Evolutionary conservation across 169 alveolate species (phyloP), one percentile per base, ranked within the genome.

Genomic region (Theileria equi): DNA sequence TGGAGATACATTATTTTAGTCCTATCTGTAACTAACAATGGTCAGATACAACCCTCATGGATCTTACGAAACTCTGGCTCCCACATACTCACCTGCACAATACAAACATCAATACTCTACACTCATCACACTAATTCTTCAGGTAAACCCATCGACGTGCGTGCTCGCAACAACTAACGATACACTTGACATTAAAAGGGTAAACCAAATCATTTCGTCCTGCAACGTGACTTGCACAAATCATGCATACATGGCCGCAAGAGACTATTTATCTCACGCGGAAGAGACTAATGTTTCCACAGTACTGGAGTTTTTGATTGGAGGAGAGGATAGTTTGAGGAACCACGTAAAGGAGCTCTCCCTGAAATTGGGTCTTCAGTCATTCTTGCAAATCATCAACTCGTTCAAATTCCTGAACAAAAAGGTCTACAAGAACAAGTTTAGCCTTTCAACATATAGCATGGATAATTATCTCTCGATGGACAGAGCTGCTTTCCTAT

Each of bases 401-500:
- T 66, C 79, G 36, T 82, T 82, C 44, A 73, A 76, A 45, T 16
- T 71, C 45, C 38, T 58, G 35, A 81, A 72, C 31, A 47, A 84
- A 41, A 38, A 72, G 38, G 79, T 69, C 16, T 81, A 36, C 57
- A 81, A 85, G 50, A 5, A 80, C 63, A 71, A 69, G 29, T 85
- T 84, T 49, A 79, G 43, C n/a, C 65, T 85, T 43, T 69, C 66
- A 25, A 60, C 50, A 32, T 81, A 85, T 47, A 61, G 65, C 35
- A 67, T 85, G 61, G 82, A 85, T 45, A 68, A 69, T 32, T 85
- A 85, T 55, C 59, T 85, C 54, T 54, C 85, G 34, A 70, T 87
- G 73, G 92, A 87, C 59, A 78, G 82, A 34, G 92, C 91, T 2
- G 90, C 92, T 26, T 82, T 87, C 34, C 61, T 72, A 25, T 72